phyloP scores from a whole-genome alignment of 768 basidiomycete genomes.

The Xerocomellus intermedius region DNA sequence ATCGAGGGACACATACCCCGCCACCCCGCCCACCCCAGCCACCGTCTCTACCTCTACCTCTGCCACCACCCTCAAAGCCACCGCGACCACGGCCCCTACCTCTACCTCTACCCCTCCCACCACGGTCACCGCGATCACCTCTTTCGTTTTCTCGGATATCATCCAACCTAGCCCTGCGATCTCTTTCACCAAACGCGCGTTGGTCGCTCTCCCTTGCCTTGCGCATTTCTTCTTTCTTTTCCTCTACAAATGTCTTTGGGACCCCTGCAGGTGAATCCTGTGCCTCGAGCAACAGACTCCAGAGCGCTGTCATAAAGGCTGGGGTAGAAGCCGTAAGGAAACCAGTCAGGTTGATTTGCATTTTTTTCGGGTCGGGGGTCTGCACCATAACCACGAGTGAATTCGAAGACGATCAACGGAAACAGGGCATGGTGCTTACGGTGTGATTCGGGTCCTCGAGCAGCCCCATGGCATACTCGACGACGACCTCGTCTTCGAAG shows the following conservation, averaged over 20 bases:
- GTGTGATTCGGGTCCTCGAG: slow-evolving; percentile 83
- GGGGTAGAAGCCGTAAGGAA: slow-evolving; percentile 89
- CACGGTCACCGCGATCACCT: slow-evolving; percentile 39
- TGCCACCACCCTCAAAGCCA: slow-evolving; percentile 48
- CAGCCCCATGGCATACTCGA: slow-evolving; percentile 94
- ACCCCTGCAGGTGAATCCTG: slow-evolving; percentile 88
- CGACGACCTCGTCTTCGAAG: slow-evolving; percentile 94
- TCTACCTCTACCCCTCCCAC: slow-evolving; percentile 55
- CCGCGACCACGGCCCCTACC: slow-evolving; percentile 54
- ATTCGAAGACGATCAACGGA: background rate
- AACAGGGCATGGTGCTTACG: slow-evolving; percentile 43
- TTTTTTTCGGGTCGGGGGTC: slow-evolving; percentile 90
- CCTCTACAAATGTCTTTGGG: slow-evolving; percentile 85
- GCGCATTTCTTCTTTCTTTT: slow-evolving; percentile 91
- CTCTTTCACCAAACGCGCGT: slow-evolving; percentile 66
- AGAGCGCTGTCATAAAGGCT: slow-evolving; percentile 83
- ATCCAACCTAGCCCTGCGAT: slow-evolving; percentile 64
- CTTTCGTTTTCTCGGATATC: slow-evolving; percentile 66
- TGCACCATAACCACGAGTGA: slow-evolving; percentile 29
- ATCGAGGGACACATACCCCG: slow-evolving; percentile 32
- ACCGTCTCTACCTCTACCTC: slow-evolving; percentile 51
- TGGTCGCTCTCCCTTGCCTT: slow-evolving; percentile 60
- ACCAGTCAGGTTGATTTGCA: slow-evolving; percentile 93
- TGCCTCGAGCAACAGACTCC: slow-evolving; percentile 91
- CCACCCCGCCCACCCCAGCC: slow-evolving; percentile 72